These are phyloP conservation scores for Debaryomyces psychrophilus DNA, from an alignment of 1,139 yeast genomes.

Conservation along the genomic window DNA sequence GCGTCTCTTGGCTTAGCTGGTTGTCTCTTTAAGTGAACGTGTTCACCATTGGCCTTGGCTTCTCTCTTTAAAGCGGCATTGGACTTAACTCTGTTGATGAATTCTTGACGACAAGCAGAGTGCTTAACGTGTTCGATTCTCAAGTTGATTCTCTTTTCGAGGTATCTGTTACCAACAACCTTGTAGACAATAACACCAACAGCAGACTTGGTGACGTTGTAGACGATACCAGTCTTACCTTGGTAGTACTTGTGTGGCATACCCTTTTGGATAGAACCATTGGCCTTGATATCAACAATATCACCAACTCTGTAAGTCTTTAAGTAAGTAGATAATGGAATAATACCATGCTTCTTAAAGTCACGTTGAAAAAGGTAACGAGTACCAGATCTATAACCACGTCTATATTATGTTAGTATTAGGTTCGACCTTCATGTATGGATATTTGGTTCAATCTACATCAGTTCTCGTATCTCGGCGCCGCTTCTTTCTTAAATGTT, in stretches of 20 bases:
- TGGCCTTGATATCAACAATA: conserved; percentile 98
- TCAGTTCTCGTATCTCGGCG: neutral
- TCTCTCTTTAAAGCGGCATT: conserved; percentile 93
- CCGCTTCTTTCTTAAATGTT: neutral
- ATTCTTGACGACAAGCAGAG: conserved; percentile 99
- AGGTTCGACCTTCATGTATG: neutral
- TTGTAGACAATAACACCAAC: conserved; percentile 98
- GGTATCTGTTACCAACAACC: conserved; percentile 98
- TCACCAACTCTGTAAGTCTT: conserved; percentile 98
- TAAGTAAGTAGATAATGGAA: conserved; percentile 94
- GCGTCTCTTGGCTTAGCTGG: conserved; percentile 97
- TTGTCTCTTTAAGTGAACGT: conserved; percentile 94
- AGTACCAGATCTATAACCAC: conserved; percentile 99
- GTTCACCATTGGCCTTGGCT: conserved; percentile 93
- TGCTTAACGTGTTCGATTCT: conserved; percentile 99
- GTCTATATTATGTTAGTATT: conserved; percentile 35
- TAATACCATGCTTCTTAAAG: conserved; percentile 96
- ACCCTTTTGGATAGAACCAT: conserved; percentile 99
- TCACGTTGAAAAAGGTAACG: conserved; percentile 99
- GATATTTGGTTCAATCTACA: neutral
- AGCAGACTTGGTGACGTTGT: conserved; percentile 97
- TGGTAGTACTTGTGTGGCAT: conserved; percentile 99
- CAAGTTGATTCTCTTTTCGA: conserved; percentile 97
- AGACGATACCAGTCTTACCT: conserved; percentile 99
- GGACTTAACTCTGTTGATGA: conserved; percentile 95